Evolutionary conservation across 257 asterid species (phyloP).

Genomic region (Solanum paucissectum): DNA sequence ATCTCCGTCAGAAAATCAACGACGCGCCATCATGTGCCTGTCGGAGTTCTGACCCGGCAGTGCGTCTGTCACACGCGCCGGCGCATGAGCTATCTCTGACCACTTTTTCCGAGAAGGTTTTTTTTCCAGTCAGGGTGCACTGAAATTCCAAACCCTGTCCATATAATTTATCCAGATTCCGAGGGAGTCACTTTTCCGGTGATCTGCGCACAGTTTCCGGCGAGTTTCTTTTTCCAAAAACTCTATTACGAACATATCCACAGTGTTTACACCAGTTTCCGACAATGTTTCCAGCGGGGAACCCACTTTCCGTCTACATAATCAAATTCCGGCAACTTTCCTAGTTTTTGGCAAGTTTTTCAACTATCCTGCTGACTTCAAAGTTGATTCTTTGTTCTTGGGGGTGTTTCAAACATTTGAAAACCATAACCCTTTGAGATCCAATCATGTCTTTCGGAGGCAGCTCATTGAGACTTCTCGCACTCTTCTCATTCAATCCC

Average conservation of each 20-base stretch:
- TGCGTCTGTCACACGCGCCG: neutral
- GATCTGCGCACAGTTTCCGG: neutral
- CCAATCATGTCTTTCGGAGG: neutral
- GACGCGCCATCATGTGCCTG: neutral
- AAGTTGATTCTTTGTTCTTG: neutral
- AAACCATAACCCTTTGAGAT: neutral
- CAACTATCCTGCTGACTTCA: neutral
- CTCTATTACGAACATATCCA: neutral
- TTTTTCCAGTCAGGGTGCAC: neutral
- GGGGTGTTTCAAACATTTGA: neutral
- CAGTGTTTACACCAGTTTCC: neutral
- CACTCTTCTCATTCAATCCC: neutral
- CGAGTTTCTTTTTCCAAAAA: neutral
- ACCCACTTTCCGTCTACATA: neutral
- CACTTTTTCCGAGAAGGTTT: neutral
- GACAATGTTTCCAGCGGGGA: neutral
- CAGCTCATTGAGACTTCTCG: neutral
- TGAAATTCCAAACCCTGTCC: neutral
- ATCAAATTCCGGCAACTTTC: neutral
- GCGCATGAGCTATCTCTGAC: neutral
- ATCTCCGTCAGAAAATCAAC: neutral
- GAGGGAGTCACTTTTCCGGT: neutral
- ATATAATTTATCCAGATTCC: neutral
- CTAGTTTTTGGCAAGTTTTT: neutral
- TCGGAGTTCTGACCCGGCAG: neutral